Percentiles rank a stretch among this genome's conserved stretches.
phyloP scores from a whole-genome alignment of 1,284 basidiomycete species.

The Tilletia indica region DNA sequence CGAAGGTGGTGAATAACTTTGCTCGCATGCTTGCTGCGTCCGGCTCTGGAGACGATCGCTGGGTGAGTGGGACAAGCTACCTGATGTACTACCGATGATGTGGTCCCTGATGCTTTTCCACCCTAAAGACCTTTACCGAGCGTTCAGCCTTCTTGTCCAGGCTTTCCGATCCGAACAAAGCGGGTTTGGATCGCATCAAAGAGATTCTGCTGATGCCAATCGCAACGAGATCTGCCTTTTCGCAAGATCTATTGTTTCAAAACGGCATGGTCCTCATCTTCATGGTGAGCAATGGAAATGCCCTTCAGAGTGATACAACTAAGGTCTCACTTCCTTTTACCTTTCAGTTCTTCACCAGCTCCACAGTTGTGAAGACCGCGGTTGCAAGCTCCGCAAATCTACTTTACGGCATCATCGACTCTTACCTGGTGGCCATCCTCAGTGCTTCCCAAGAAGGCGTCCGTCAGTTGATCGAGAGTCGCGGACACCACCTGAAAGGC shows the following conservation, averaged over 20 bases:
- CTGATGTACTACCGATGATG: no score
- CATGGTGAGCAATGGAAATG: not conserved
- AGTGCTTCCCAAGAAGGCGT: not conserved
- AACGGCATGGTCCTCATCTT: not conserved
- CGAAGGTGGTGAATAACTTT: not conserved
- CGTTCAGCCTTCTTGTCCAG: not conserved
- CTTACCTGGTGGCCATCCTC: not conserved
- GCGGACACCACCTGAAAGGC: not conserved
- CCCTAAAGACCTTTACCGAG: not conserved
- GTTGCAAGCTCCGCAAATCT: not conserved
- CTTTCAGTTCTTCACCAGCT: constrained; percentile 9
- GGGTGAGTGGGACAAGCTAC: not conserved
- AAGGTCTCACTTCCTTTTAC: not conserved
- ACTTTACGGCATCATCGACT: constrained; percentile 10
- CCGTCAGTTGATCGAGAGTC: not conserved
- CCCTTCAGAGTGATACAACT: not conserved
- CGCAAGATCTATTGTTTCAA: not conserved
- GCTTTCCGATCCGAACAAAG: not conserved
- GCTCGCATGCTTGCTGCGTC: constrained; percentile 1
- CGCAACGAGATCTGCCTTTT: not conserved
- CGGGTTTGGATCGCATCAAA: not conserved
- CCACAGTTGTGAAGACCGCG: not conserved
- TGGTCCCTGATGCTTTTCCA: no score
- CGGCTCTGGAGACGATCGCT: not conserved
- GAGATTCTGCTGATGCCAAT: not conserved